These are phyloP conservation scores for Penicillium verrucosum DNA, from an alignment of 2,329 filamentous ascomycete species.

Conservation along the genomic window DNA sequence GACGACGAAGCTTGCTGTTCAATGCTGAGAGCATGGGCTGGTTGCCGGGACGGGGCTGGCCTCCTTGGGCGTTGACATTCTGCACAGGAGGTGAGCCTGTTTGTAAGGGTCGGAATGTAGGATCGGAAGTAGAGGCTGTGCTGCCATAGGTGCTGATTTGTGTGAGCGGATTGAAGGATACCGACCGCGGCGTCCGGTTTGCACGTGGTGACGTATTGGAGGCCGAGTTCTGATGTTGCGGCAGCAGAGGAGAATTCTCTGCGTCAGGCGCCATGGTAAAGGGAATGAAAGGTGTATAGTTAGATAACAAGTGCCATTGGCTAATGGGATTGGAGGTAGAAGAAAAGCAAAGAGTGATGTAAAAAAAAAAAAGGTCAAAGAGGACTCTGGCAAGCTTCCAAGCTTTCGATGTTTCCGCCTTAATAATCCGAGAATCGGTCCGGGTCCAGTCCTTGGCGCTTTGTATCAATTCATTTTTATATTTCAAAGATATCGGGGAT, in stretches of 20 bases:
- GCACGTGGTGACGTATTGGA: conserved; percentile 39
- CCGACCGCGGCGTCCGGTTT: conserved; percentile 41
- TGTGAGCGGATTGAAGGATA: conserved; percentile 49
- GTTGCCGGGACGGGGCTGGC: conserved; percentile 31
- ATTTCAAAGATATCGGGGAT: not conserved
- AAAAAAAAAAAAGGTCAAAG: conserved; percentile 1
- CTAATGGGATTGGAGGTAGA: conserved; percentile 10
- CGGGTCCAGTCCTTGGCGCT: conserved; percentile 5
- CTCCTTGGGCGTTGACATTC: conserved; percentile 25
- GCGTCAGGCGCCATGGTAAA: conserved; percentile 35
- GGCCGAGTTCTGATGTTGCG: conserved; percentile 31
- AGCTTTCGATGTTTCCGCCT: conserved; percentile 18
- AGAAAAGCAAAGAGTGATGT: conserved; percentile 4
- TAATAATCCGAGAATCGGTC: conserved; percentile 17
- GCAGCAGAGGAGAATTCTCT: conserved; percentile 44
- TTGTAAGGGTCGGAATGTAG: conserved; percentile 42
- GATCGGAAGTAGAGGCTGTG: conserved; percentile 37
- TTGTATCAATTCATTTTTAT: not conserved
- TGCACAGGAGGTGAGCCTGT: conserved; percentile 38
- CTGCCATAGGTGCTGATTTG: conserved; percentile 45
- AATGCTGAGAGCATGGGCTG: conserved; percentile 70
- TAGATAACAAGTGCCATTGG: conserved; percentile 16
- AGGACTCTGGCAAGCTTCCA: conserved; percentile 10
- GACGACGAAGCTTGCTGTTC: conserved; percentile 81
- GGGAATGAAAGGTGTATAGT: conserved; percentile 4